Evolutionary conservation across 495 filamentous ascomycete species (phyloP).

Genomic region (Podospora conica): DNA sequence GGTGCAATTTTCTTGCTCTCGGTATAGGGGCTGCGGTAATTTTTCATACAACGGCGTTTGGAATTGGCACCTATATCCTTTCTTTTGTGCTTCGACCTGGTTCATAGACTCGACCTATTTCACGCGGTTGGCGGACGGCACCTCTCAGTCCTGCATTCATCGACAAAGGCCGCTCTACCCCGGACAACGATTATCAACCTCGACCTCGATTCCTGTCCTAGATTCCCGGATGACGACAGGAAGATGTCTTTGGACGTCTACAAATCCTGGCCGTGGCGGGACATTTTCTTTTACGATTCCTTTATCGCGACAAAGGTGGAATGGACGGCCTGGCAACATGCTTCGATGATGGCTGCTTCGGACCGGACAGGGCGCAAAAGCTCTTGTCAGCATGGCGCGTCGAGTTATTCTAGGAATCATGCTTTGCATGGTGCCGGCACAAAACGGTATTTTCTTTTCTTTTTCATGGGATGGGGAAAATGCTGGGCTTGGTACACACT

Average conservation of each 20-base stretch:
- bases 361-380: not conserved
- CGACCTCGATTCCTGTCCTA: not conserved
- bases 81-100: slow-evolving; percentile 17
- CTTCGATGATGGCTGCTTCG: slow-evolving; percentile 1
- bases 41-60: slow-evolving; percentile 33
- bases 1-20: slow-evolving; percentile 23
- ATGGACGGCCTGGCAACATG: slow-evolving; percentile 8
- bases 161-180: slow-evolving; percentile 17
- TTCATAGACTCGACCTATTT: slow-evolving; percentile 26
- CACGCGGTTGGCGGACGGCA: not conserved
- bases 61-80: slow-evolving; percentile 16
- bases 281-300: slow-evolving; percentile 1
- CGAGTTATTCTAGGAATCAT: not conserved
- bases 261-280: not conserved
- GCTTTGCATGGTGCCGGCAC: not conserved
- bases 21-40: slow-evolving; percentile 30
- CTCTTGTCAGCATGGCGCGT: not conserved
- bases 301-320: not conserved
- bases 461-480: slow-evolving; percentile 21
- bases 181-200: not conserved
- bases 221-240: not conserved
- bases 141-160: not conserved
- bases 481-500: slow-evolving; percentile 21
- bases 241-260: not conserved
- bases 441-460: slow-evolving; percentile 16